Conservation (phyloP, 371 early-diverging fungal species). For the Dinochytrium kinnereticum region DNA sequence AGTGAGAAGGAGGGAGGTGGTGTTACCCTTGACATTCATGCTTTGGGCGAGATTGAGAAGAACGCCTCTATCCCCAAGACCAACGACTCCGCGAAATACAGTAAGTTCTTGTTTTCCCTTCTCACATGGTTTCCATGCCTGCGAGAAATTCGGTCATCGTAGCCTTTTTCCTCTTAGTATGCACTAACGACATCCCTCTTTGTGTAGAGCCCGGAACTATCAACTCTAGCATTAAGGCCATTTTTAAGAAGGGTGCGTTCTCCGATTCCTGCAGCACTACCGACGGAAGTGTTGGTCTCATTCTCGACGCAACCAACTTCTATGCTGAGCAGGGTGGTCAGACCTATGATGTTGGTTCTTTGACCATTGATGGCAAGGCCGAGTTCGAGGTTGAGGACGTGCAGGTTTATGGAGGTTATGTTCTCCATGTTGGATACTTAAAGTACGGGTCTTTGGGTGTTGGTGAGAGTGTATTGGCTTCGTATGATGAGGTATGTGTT, state of each 20-base stretch:
- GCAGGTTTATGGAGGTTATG: constrained; percentile 94
- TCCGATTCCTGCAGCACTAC: constrained; percentile 54
- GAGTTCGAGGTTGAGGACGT: constrained; percentile 95
- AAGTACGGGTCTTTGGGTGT: constrained; percentile 82
- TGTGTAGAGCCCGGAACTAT: constrained; percentile 70
- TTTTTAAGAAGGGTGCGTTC: constrained; percentile 65
- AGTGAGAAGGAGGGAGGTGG: constrained; percentile 68
- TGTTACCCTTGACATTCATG: constrained; percentile 91
- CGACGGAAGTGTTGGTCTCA: constrained; percentile 76
- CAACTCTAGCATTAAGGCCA: constrained; percentile 72
- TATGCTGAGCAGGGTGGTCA: constrained; percentile 99
- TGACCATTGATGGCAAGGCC: constrained; percentile 80
- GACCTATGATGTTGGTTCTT: constrained; percentile 94
- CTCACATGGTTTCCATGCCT: too few relatives aligned
- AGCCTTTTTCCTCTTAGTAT: too few relatives aligned
- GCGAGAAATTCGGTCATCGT: too few relatives aligned
- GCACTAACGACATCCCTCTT: too few relatives aligned
- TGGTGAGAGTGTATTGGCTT: constrained; percentile 73
- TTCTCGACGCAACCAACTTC: constrained; percentile 97
- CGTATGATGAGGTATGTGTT: constrained; percentile 77
- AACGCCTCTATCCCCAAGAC: constrained; percentile 78
- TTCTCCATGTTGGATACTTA: constrained; percentile 95
- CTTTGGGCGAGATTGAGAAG: constrained; percentile 83
- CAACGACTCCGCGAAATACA: constrained; percentile 91
- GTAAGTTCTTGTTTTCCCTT: constrained; percentile 19